A percentile compares a stretch with the other conserved stretches of the same genome.
These are phyloP conservation scores for Bjerkandera adusta DNA, from an alignment of 1,284 basidiomycete species.

Conservation along the genomic window DNA sequence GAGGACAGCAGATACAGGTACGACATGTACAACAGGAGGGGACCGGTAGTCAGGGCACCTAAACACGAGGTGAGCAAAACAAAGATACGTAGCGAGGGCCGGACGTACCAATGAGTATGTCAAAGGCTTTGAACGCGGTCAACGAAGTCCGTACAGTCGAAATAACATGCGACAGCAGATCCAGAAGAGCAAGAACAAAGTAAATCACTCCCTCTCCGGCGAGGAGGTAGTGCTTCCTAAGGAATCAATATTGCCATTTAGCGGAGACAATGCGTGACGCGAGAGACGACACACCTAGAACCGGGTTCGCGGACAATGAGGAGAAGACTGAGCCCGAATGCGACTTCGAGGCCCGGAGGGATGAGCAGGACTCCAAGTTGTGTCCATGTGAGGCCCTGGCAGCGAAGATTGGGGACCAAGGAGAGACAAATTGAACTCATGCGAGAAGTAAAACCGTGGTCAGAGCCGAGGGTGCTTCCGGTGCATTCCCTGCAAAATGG, in stretches of 20 bases:
- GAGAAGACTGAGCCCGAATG: slow-evolving; percentile 55
- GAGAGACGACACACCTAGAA: slow-evolving; percentile 43
- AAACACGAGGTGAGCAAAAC: slow-evolving; percentile 8
- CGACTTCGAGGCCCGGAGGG: slow-evolving; percentile 58
- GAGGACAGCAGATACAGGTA: slow-evolving; percentile 54
- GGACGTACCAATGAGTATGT: slow-evolving; percentile 45
- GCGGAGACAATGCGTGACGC: slow-evolving; percentile 12
- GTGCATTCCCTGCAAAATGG: slow-evolving; percentile 7
- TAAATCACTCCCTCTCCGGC: slow-evolving; percentile 60
- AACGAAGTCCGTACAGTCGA: slow-evolving; percentile 45
- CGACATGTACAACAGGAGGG: slow-evolving; percentile 53
- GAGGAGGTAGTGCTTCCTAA: slow-evolving; percentile 56
- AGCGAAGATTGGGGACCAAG: slow-evolving; percentile 66
- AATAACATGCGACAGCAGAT: slow-evolving; percentile 55
- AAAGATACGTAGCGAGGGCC: neutral
- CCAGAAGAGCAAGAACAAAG: slow-evolving; percentile 55
- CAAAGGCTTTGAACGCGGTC: slow-evolving; percentile 36
- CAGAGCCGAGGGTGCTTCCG: slow-evolving; percentile 4
- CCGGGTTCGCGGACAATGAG: slow-evolving; percentile 48
- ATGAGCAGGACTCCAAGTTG: slow-evolving; percentile 55
- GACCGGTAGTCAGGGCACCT: slow-evolving; percentile 56
- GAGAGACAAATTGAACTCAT: slow-evolving; percentile 64
- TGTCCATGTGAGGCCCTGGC: slow-evolving; percentile 47
- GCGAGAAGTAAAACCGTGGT: slow-evolving; percentile 20
- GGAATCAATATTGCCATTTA: neutral